Conservation (phyloP, 176 grass and related monocot species). For the Carex littledalei region DNA sequence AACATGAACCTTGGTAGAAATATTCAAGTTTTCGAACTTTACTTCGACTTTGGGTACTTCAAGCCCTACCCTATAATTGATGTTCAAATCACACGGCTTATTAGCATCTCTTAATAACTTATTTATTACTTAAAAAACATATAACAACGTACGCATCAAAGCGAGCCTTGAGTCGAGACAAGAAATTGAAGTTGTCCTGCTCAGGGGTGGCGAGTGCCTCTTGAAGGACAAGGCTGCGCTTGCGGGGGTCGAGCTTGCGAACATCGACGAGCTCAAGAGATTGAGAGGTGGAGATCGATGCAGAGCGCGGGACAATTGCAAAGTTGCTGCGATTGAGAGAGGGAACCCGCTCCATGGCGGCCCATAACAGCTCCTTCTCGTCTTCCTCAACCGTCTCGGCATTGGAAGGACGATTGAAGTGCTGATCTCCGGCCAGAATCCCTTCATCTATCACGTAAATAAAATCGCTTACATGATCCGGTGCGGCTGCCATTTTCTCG, state of each 20-base stretch:
- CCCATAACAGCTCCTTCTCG: slow-evolving; percentile 57
- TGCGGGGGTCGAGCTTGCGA: slow-evolving; percentile 33
- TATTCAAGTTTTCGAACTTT: slow-evolving; percentile 37
- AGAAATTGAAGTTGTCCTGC: slow-evolving; percentile 50
- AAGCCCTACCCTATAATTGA: slow-evolving; percentile 34
- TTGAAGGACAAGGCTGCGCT: slow-evolving; percentile 37
- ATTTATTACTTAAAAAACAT: neutral
- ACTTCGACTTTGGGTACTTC: slow-evolving; percentile 59
- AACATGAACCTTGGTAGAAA: slow-evolving; percentile 42
- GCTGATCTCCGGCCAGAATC: neutral
- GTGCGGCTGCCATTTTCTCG: slow-evolving; percentile 20
- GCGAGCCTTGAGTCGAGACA: slow-evolving; percentile 44
- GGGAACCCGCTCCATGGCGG: slow-evolving; percentile 43
- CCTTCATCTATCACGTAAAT: slow-evolving; percentile 38
- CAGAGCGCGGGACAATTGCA: slow-evolving; percentile 31
- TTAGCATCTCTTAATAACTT: neutral
- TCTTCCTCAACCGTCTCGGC: slow-evolving; percentile 15
- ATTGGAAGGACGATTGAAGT: slow-evolving; percentile 26
- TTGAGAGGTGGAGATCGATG: too few species aligned
- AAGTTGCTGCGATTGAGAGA: slow-evolving; percentile 37
- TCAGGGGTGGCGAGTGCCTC: slow-evolving; percentile 49
- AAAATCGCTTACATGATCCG: slow-evolving; percentile 24
- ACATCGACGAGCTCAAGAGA: slow-evolving; percentile 42
- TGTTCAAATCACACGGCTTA: neutral
- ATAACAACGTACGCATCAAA: slow-evolving; percentile 37